phyloP scores from a whole-genome alignment of 441 rosid genomes.

The Bocquillonia castaneifolia region DNA sequence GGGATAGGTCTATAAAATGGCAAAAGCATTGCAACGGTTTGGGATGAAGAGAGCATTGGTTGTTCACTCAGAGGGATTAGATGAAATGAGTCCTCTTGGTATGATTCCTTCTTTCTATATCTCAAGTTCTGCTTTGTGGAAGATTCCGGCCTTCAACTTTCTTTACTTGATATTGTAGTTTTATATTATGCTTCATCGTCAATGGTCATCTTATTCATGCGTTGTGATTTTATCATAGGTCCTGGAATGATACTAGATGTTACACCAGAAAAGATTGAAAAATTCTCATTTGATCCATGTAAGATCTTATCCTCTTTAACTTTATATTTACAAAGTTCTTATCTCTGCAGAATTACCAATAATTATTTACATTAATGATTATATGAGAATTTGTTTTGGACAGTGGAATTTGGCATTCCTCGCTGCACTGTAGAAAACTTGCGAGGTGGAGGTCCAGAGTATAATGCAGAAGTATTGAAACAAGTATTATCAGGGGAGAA shows the following conservation, averaged over 20 bases:
- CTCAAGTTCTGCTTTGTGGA: background rate
- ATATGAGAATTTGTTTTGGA: constrained; percentile 23
- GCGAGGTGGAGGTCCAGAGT: constrained; percentile 73
- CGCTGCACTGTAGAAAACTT: constrained; percentile 74
- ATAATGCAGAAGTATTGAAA: constrained; percentile 62
- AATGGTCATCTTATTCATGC: constrained; percentile 11
- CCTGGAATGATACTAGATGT: constrained; percentile 66
- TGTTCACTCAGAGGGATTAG: constrained; percentile 92
- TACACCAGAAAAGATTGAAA: constrained; percentile 59
- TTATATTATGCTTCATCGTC: background rate
- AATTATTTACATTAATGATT: constrained; percentile 1
- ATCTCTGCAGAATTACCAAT: background rate
- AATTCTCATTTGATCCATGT: constrained; percentile 86
- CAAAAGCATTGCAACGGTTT: constrained; percentile 76
- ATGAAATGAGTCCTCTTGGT: constrained; percentile 97
- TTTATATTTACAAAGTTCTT: background rate
- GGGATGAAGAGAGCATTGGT: constrained; percentile 91
- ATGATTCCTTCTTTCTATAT: constrained; percentile 21
- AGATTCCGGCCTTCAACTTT: background rate
- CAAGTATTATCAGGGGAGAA: constrained; percentile 67
- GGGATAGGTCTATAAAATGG: constrained; percentile 80
- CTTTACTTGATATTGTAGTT: background rate
- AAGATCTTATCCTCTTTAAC: constrained; percentile 22
- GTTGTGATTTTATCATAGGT: constrained; percentile 38
- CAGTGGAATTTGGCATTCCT: constrained; percentile 90